Evolutionary conservation across 169 alveolate genomes (phyloP).

Genomic region (Plasmodium berghei): DNA sequence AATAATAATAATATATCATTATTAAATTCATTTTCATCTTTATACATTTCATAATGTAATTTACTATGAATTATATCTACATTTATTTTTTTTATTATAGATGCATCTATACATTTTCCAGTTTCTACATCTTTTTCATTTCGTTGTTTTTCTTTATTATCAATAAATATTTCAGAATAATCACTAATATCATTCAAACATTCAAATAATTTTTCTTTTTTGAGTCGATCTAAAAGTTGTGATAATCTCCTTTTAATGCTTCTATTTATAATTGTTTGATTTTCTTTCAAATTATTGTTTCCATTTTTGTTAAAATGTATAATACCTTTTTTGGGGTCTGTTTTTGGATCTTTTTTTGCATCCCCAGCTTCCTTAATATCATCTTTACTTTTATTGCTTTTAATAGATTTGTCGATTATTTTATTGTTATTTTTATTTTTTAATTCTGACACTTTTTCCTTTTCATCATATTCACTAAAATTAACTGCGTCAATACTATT

Average conservation of each 20-base stretch:
- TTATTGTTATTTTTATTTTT: background rate
- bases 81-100: background rate
- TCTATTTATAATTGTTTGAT: constrained; percentile 6
- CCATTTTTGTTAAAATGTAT: background rate
- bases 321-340: too few species aligned
- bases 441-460: background rate
- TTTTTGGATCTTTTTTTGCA: background rate
- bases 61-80: constrained; percentile 37
- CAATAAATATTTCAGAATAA: background rate
- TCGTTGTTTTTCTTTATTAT: background rate
- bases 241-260: constrained; percentile 59
- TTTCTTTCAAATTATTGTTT: background rate
- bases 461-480: background rate
- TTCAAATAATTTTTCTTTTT: constrained; percentile 18
- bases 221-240: constrained; percentile 28
- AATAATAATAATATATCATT: constrained; percentile 28
- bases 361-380: background rate
- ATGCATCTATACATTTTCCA: too few species aligned
- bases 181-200: constrained; percentile 15
- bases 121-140: constrained; percentile 1
- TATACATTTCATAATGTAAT: constrained; percentile 45
- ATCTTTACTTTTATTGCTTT: background rate
- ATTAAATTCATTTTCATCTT: constrained; percentile 32
- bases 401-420: background rate
- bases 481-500: background rate